phyloP scores from a whole-genome alignment of 352 stramenopile genomes.

The Phytopythium litorale region DNA sequence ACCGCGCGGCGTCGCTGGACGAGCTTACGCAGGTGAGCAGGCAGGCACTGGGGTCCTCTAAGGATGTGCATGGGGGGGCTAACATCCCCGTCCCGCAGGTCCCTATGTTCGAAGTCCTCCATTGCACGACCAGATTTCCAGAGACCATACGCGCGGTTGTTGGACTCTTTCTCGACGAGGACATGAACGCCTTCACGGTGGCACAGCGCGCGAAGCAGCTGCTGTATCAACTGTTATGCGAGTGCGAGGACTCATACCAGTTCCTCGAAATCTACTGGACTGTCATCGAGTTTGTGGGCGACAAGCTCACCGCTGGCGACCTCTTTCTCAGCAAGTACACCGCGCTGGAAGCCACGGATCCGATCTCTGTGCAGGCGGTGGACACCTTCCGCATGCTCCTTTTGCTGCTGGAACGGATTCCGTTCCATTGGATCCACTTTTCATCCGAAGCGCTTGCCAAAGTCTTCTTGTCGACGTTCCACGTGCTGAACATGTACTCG shows the following conservation, averaged over 20 bases:
- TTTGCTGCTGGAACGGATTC: slow-evolving; percentile 24
- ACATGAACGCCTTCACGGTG: slow-evolving; percentile 5
- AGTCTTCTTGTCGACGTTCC: slow-evolving; percentile 36
- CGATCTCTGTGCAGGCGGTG: slow-evolving; percentile 11
- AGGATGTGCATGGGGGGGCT: neutral
- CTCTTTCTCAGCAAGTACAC: slow-evolving; percentile 26
- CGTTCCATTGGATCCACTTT: slow-evolving; percentile 60
- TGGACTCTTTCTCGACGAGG: slow-evolving; percentile 27
- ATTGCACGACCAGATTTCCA: slow-evolving; percentile 38
- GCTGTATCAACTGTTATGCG: slow-evolving; percentile 34
- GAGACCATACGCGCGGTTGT: slow-evolving; percentile 24
- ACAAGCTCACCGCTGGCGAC: slow-evolving; percentile 14
- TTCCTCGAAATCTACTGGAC: slow-evolving; percentile 50
- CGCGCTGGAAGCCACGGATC: slow-evolving; percentile 6
- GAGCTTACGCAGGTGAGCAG: slow-evolving; percentile 28
- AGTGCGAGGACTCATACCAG: slow-evolving; percentile 40
- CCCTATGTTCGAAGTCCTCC: slow-evolving; percentile 42
- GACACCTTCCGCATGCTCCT: slow-evolving; percentile 45
- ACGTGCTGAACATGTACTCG: slow-evolving; percentile 40
- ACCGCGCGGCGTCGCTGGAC: slow-evolving; percentile 19
- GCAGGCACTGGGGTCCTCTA: neutral
- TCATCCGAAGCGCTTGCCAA: slow-evolving; percentile 33
- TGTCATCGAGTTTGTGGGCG: slow-evolving; percentile 41
- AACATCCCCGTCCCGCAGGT: slow-evolving; percentile 22
- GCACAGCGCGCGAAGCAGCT: slow-evolving; percentile 21